Evolutionary conservation across 805 yeast species (phyloP).

Genomic region (Candida rishiriensis): DNA sequence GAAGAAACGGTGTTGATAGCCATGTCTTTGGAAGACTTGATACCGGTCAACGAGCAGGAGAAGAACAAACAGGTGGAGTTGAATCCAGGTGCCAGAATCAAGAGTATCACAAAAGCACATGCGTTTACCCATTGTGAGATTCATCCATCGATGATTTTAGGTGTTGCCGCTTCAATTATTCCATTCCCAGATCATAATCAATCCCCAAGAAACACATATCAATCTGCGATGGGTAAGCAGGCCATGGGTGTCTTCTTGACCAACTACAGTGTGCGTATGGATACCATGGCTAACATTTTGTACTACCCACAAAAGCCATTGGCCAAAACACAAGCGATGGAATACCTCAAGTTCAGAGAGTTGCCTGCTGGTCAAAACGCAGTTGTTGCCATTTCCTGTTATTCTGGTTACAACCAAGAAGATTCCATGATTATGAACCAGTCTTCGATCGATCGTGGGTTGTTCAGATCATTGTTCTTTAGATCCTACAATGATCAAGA

Average conservation of each 20-base stretch:
- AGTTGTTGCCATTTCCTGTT: slow-evolving; percentile 95
- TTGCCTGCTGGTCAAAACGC: slow-evolving; percentile 99
- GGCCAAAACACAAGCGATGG: slow-evolving; percentile 98
- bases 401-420: slow-evolving; percentile 98
- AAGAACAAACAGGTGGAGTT: slow-evolving; percentile 39
- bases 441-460: slow-evolving; percentile 92
- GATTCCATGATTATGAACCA: slow-evolving; percentile 99
- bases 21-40: slow-evolving; percentile 96
- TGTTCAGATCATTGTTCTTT: slow-evolving; percentile 92
- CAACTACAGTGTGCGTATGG: slow-evolving; percentile 95
- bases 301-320: slow-evolving; percentile 97
- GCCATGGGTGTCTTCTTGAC: slow-evolving; percentile 99
- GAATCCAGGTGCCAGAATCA: slow-evolving; percentile 85
- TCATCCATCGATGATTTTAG: slow-evolving; percentile 97
- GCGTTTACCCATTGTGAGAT: slow-evolving; percentile 98
- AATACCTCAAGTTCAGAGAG: slow-evolving; percentile 93
- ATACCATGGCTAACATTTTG: slow-evolving; percentile 96
- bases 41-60: slow-evolving; percentile 42
- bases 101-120: slow-evolving; percentile 46
- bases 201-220: slow-evolving; percentile 98
- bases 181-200: slow-evolving; percentile 99
- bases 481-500: slow-evolving; percentile 99
- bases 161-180: slow-evolving; percentile 97
- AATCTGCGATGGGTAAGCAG: slow-evolving; percentile 99
- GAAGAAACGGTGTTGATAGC: slow-evolving; percentile 98